These are phyloP conservation scores for Aquilaria malaccensis DNA, from an alignment of 345 rosid species.

Conservation along the genomic window DNA sequence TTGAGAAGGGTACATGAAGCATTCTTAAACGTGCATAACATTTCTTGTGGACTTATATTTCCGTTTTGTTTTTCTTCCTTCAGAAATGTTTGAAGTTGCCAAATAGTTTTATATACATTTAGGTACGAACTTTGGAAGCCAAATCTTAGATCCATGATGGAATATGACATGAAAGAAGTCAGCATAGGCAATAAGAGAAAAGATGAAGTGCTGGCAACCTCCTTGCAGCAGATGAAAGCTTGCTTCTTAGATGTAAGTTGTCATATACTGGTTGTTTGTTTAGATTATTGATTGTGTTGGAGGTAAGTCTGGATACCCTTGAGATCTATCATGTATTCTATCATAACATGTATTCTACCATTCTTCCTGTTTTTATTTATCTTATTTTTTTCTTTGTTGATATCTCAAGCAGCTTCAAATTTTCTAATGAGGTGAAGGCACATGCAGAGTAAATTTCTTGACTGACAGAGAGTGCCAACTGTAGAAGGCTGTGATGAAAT, in stretches of 20 bases:
- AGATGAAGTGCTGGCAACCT: constrained; percentile 73
- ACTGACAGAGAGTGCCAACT: too few relatives aligned
- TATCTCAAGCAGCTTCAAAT: too few relatives aligned
- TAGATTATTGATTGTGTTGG: neutral
- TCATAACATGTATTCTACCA: neutral
- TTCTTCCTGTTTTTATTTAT: neutral
- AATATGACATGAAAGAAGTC: constrained; percentile 88
- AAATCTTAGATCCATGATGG: constrained; percentile 93
- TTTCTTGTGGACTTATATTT: too few relatives aligned
- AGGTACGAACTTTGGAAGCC: constrained; percentile 99
- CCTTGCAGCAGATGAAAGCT: constrained; percentile 96
- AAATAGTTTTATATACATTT: neutral
- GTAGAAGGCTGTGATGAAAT: too few relatives aligned
- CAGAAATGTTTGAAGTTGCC: too few relatives aligned
- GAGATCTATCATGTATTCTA: neutral
- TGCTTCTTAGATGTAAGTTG: constrained; percentile 90
- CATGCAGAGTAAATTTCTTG: too few relatives aligned
- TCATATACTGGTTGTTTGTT: neutral
- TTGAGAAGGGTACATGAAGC: too few relatives aligned
- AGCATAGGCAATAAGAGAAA: constrained; percentile 76
- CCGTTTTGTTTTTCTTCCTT: constrained; percentile 9
- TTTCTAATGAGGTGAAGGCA: too few relatives aligned
- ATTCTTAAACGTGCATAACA: too few relatives aligned
- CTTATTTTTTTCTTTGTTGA: neutral
- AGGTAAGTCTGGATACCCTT: too few relatives aligned